A percentile compares a stretch with the other conserved stretches of the same genome.
Conservation (phyloP, 2,329 filamentous ascomycete genomes). For the Rutstroemia sp. region DNA sequence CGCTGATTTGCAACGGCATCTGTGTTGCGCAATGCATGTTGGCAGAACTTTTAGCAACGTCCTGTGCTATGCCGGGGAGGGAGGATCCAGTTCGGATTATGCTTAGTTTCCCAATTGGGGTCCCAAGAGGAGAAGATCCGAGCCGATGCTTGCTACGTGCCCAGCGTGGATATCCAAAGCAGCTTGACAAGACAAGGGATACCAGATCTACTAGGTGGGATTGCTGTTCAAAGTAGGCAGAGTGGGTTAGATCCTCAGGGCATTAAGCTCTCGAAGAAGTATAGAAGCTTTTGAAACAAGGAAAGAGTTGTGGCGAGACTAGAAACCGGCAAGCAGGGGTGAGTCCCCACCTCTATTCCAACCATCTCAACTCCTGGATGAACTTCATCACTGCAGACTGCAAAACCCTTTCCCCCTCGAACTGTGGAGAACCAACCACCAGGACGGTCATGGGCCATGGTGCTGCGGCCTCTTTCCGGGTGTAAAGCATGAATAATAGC, state of each 20-base stretch:
- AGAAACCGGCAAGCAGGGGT: slow-evolving; percentile 3
- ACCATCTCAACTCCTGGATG: slow-evolving; percentile 10
- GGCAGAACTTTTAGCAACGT: slow-evolving; percentile 11
- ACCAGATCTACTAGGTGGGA: neutral
- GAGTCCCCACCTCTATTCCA: neutral
- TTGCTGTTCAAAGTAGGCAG: slow-evolving; percentile 4
- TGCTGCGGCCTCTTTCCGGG: slow-evolving; percentile 8
- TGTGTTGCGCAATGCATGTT: slow-evolving; percentile 28
- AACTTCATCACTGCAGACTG: slow-evolving; percentile 4
- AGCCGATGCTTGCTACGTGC: slow-evolving; percentile 15
- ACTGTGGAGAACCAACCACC: slow-evolving; percentile 4
- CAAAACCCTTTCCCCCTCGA: neutral
- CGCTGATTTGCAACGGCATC: slow-evolving; percentile 40
- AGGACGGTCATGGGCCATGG: neutral
- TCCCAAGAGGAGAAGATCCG: slow-evolving; percentile 19
- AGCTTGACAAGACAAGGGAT: neutral
- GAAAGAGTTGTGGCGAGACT: slow-evolving; percentile 5
- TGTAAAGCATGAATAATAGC: slow-evolving; percentile 9
- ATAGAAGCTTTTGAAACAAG: slow-evolving; percentile 24
- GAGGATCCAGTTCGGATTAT: slow-evolving; percentile 18
- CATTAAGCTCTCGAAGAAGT: slow-evolving; percentile 21
- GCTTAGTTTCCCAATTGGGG: slow-evolving; percentile 16
- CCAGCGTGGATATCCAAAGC: neutral
- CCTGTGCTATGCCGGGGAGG: slow-evolving; percentile 20
- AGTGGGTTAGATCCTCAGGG: slow-evolving; percentile 10